A percentile compares a stretch with the other conserved stretches of the same genome.
phyloP scores from a whole-genome alignment of 495 filamentous ascomycete genomes.

The Evansstolkia leycettana region DNA sequence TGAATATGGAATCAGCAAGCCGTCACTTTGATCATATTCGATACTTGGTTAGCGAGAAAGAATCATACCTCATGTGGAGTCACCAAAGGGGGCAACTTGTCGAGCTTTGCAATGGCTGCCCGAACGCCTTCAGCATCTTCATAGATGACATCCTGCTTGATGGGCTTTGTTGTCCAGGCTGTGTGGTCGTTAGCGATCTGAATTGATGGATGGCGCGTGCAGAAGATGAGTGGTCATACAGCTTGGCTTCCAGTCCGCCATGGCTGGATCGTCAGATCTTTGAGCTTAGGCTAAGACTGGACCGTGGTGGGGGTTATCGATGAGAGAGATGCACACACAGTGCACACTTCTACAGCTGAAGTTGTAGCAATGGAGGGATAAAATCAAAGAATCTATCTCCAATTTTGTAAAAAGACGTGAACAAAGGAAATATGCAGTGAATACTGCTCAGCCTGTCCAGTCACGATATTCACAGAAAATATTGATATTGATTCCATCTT shows the following conservation, averaged over 20 bases:
- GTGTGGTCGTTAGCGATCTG: not conserved
- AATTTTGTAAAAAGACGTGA: no score
- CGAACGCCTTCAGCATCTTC: conserved; percentile 51
- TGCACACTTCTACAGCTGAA: no score
- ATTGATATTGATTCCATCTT: no score
- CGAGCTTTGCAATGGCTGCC: conserved; percentile 56
- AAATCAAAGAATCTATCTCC: no score
- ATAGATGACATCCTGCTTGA: conserved; percentile 83
- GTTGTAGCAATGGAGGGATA: no score
- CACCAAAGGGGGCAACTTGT: conserved; percentile 75
- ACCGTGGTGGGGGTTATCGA: no score
- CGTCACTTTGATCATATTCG: not conserved
- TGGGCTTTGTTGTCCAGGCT: conserved; percentile 84
- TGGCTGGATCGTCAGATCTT: no score
- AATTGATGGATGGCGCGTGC: not conserved
- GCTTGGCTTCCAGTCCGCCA: conserved; percentile 5
- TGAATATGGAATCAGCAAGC: conserved; percentile 15
- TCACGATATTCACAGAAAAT: no score
- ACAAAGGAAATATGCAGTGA: no score
- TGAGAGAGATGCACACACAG: no score
- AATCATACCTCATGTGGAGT: conserved; percentile 58
- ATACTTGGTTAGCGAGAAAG: not conserved
- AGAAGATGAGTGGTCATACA: conserved; percentile 3
- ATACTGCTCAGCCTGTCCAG: no score
- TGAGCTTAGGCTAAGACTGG: no score